phyloP scores from a whole-genome alignment of 108 stramenopile species.

The Seminavis robusta region DNA sequence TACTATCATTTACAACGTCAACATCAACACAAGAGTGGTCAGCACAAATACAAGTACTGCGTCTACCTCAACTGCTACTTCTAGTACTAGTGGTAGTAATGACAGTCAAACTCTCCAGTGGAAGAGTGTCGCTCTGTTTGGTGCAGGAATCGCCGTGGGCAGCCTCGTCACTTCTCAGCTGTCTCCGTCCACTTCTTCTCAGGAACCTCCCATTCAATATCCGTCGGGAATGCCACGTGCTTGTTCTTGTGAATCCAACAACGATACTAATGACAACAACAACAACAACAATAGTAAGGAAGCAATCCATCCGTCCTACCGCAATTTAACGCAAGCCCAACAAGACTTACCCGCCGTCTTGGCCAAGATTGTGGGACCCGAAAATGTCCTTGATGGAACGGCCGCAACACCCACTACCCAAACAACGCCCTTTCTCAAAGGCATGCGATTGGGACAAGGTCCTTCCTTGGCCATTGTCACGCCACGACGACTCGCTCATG shows the following conservation, averaged over 20 bases:
- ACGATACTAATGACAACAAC: not conserved
- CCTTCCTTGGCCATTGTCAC: slow-evolving; percentile 63
- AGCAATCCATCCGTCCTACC: slow-evolving; percentile 29
- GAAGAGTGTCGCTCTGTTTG: no score
- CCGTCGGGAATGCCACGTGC: not conserved
- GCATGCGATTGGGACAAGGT: slow-evolving; percentile 61
- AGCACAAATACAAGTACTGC: no score
- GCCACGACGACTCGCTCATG: slow-evolving; percentile 52
- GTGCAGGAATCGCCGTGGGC: not conserved
- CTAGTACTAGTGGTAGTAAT: no score
- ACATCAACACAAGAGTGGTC: no score
- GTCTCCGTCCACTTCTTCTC: no score
- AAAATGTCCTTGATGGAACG: slow-evolving; percentile 52
- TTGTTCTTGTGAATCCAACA: slow-evolving; percentile 24
- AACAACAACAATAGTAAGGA: not conserved
- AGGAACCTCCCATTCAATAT: not conserved
- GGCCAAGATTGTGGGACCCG: slow-evolving; percentile 57
- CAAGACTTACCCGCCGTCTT: slow-evolving; percentile 34
- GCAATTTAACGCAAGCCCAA: slow-evolving; percentile 51
- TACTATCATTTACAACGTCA: no score
- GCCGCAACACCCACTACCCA: slow-evolving; percentile 16
- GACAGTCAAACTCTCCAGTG: no score
- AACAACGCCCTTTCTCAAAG: slow-evolving; percentile 58
- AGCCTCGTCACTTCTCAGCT: not conserved
- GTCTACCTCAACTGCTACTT: no score